Conservation (phyloP, 1,139 yeast species). For the Insectozyma bohioensis region DNA sequence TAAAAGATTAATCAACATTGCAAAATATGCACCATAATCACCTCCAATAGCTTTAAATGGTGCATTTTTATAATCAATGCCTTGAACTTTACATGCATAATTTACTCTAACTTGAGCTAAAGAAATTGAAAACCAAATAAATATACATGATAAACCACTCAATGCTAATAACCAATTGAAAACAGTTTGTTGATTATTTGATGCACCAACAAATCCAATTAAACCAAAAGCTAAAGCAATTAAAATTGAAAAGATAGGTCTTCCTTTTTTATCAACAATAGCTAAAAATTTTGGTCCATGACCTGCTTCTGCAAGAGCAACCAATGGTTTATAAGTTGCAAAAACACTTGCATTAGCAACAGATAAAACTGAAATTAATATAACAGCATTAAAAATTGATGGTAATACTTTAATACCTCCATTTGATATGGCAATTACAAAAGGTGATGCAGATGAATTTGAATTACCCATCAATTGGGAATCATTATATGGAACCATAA, state of each 20-base stretch:
- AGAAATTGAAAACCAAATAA: conserved; percentile 37
- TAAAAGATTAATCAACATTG: conserved; percentile 28
- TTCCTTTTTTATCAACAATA: conserved; percentile 23
- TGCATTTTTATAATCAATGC: conserved; percentile 20
- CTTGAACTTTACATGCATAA: conserved; percentile 29
- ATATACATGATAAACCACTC: conserved; percentile 37
- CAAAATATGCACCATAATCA: conserved; percentile 32
- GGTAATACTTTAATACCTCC: conserved; percentile 34
- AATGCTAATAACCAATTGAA: conserved; percentile 38
- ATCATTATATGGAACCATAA: conserved; percentile 37
- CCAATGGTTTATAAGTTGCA: conserved; percentile 33
- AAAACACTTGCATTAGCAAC: conserved; percentile 35
- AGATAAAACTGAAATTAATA: conserved; percentile 31
- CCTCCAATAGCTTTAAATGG: conserved; percentile 31
- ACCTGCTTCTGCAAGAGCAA: conserved; percentile 33
- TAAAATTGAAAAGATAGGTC: conserved; percentile 31
- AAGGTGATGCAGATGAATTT: conserved; percentile 25
- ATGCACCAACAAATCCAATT: conserved; percentile 34
- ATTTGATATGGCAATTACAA: conserved; percentile 24
- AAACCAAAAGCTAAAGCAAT: conserved; percentile 30
- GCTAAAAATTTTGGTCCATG: conserved; percentile 33
- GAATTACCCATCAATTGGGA: conserved; percentile 32
- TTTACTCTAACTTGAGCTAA: conserved; percentile 28
- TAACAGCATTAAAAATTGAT: conserved; percentile 33
- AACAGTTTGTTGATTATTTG: conserved; percentile 27